Conservation (phyloP, 1,139 yeast genomes). For the Meyerozyma carpophila region DNA sequence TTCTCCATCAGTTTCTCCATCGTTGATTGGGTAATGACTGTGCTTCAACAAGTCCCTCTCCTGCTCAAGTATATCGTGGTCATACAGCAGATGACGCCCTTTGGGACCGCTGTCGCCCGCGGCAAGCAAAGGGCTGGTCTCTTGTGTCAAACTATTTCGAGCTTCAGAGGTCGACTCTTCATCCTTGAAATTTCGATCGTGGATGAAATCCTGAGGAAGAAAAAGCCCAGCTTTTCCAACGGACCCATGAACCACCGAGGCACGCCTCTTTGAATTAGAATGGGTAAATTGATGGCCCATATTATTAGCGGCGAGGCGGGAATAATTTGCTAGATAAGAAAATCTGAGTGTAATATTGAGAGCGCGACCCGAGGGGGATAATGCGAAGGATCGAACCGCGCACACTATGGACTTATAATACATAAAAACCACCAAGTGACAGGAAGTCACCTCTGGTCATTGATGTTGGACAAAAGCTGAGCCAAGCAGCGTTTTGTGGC, state of each 20-base stretch:
- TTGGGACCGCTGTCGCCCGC: neutral
- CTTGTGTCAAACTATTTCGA: neutral
- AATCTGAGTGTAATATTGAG: neutral
- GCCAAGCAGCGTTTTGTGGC: constrained; percentile 86
- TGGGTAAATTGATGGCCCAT: constrained; percentile 39
- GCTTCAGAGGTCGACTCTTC: neutral
- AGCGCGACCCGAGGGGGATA: neutral
- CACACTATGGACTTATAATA: neutral
- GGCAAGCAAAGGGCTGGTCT: neutral
- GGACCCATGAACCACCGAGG: constrained; percentile 50
- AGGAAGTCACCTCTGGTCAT: constrained; percentile 22
- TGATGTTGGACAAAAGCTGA: constrained; percentile 70
- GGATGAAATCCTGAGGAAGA: constrained; percentile 43
- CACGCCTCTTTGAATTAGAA: constrained; percentile 45
- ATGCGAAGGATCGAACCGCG: neutral
- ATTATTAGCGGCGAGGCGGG: neutral
- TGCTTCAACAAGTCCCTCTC: constrained; percentile 10
- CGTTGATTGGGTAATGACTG: constrained; percentile 4
- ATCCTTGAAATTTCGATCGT: neutral
- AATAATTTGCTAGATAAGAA: neutral
- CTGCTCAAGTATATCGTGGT: constrained; percentile 4
- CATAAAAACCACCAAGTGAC: neutral
- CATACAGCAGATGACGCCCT: neutral
- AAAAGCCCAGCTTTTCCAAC: constrained; percentile 50
- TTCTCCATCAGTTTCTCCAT: constrained; percentile 6